phyloP scores from a whole-genome alignment of 83 land plant species.

The Picea abies region DNA sequence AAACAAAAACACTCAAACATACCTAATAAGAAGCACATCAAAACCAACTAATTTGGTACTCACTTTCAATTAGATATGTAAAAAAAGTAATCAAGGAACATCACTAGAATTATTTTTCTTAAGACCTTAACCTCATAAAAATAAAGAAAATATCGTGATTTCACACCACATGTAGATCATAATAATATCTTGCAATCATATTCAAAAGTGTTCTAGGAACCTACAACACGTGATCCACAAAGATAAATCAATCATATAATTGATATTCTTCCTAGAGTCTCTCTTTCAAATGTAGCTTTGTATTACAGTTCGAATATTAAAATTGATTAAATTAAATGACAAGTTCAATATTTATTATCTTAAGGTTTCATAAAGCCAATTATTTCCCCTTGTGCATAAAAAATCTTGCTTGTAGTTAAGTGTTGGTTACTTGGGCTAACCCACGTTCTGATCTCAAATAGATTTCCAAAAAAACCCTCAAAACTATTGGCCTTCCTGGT shows the following conservation, averaged over 20 bases:
- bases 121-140: not conserved
- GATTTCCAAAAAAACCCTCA: too few species aligned
- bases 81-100: not conserved
- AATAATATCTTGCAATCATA: not conserved
- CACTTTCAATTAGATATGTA: not conserved
- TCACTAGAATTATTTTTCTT: not conserved
- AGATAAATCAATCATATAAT: not conserved
- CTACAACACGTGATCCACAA: not conserved
- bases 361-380: too few species aligned
- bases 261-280: not conserved
- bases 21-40: not conserved
- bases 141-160: not conserved
- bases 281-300: not conserved
- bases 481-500: too few species aligned
- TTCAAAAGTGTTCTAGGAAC: not conserved
- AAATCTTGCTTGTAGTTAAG: too few species aligned
- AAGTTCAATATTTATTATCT: too few species aligned
- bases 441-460: too few species aligned
- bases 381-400: too few species aligned
- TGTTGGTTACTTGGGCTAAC: too few species aligned
- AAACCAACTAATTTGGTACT: not conserved
- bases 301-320: too few species aligned
- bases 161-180: too few species aligned
- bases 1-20: too few species aligned
- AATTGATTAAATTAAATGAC: too few species aligned